Percentiles rank a stretch among this genome's conserved stretches.
These are phyloP conservation scores for Ailanthus altissimus DNA, from an alignment of 345 rosid genomes.

Conservation along the genomic window DNA sequence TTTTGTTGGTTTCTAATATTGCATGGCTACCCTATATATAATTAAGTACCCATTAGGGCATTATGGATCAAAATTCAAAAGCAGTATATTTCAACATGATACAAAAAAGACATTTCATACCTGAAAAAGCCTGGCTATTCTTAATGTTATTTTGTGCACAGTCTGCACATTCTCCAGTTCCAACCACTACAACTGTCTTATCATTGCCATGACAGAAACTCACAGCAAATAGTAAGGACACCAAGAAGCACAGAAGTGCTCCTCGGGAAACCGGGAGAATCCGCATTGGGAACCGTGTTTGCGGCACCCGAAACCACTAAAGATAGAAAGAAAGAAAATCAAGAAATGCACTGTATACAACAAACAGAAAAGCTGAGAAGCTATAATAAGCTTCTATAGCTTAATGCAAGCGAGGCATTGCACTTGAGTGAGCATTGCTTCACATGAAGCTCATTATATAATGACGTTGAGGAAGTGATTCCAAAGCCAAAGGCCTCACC, in stretches of 20 bases:
- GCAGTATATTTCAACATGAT: not conserved
- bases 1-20: too few relatives aligned
- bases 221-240: constrained; percentile 33
- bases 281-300: constrained; percentile 50
- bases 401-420: too few relatives aligned
- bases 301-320: not conserved
- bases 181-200: constrained; percentile 51
- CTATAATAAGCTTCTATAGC: too few relatives aligned
- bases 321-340: not conserved
- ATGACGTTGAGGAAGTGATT: not conserved
- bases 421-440: not conserved
- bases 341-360: not conserved
- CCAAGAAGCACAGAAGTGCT: constrained; percentile 45
- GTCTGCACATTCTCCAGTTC: constrained; percentile 66
- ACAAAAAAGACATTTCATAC: constrained; percentile 29
- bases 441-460: not conserved
- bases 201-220: constrained; percentile 44
- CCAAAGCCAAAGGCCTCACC: not conserved
- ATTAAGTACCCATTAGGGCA: too few relatives aligned
- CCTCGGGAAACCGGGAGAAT: constrained; percentile 41
- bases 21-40: not conserved
- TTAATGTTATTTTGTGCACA: constrained; percentile 43
- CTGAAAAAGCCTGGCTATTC: constrained; percentile 57
- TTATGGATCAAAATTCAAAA: too few relatives aligned
- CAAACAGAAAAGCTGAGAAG: not conserved